Evolutionary conservation across 2,329 filamentous ascomycete species (phyloP).

Genomic region (Daldinia sp.): DNA sequence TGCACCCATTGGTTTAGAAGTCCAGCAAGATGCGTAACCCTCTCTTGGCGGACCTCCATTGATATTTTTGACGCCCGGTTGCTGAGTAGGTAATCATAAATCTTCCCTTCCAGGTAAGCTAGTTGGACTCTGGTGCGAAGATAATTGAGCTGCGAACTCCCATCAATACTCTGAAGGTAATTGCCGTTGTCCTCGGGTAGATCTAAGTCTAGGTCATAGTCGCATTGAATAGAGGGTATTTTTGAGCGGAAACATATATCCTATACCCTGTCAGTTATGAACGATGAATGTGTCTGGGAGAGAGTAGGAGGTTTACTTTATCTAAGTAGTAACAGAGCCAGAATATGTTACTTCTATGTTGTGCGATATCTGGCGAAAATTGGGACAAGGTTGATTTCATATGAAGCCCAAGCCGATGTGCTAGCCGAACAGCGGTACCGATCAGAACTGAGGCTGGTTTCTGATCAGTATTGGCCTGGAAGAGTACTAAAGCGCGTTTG

Average conservation of each 20-base stretch:
- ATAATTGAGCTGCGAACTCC: slow-evolving; percentile 53
- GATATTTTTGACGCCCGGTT: slow-evolving; percentile 47
- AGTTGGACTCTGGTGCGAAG: slow-evolving; percentile 57
- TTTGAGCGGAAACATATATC: slow-evolving; percentile 55
- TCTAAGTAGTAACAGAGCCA: slow-evolving; percentile 58
- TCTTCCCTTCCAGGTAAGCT: slow-evolving; percentile 56
- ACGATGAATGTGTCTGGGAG: neutral
- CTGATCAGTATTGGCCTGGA: slow-evolving; percentile 54
- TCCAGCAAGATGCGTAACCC: slow-evolving; percentile 44
- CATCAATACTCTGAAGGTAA: slow-evolving; percentile 53
- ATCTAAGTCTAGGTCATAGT: slow-evolving; percentile 57
- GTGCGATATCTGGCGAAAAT: slow-evolving; percentile 49
- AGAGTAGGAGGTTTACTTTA: slow-evolving; percentile 49
- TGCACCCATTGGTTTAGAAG: slow-evolving; percentile 56
- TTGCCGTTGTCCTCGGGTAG: slow-evolving; percentile 54
- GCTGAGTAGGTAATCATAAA: slow-evolving; percentile 57
- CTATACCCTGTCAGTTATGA: slow-evolving; percentile 36
- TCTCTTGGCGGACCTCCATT: slow-evolving; percentile 47
- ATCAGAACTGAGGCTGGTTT: slow-evolving; percentile 56
- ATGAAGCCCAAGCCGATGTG: slow-evolving; percentile 55
- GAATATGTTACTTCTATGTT: slow-evolving; percentile 56
- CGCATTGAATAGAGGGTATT: slow-evolving; percentile 55
- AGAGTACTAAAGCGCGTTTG: slow-evolving; percentile 47
- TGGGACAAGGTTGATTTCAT: slow-evolving; percentile 44
- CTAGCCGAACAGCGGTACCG: slow-evolving; percentile 55